phyloP scores from a whole-genome alignment of 176 grass and related monocot genomes.

The Sorghum bicolor region Sorghum_bicolor_NCBIv3 NC_012870.2:17147501-17148000 shows the following conservation, averaged over 20 bases:
- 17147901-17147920: too few relatives aligned
- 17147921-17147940: too few relatives aligned
- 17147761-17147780: not conserved
- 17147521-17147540: not conserved
- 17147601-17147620: not conserved
- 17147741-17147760: not conserved
- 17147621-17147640: not conserved
- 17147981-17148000: too few relatives aligned
- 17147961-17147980: too few relatives aligned
- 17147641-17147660: not conserved
- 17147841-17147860: not conserved
- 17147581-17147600: not conserved
- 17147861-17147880: not conserved
- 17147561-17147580: not conserved
- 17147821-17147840: not conserved
- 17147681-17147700: not conserved
- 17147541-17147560: not conserved
- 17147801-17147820: not conserved
- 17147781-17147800: not conserved
- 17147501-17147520: not conserved
- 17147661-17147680: not conserved
- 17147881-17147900: too few relatives aligned
- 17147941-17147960: too few relatives aligned
- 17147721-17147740: not conserved
- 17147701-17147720: too few relatives aligned